Evolutionary conservation across 345 rosid genomes (phyloP).

Genomic region (Eucalyptus lansdowneana): DNA sequence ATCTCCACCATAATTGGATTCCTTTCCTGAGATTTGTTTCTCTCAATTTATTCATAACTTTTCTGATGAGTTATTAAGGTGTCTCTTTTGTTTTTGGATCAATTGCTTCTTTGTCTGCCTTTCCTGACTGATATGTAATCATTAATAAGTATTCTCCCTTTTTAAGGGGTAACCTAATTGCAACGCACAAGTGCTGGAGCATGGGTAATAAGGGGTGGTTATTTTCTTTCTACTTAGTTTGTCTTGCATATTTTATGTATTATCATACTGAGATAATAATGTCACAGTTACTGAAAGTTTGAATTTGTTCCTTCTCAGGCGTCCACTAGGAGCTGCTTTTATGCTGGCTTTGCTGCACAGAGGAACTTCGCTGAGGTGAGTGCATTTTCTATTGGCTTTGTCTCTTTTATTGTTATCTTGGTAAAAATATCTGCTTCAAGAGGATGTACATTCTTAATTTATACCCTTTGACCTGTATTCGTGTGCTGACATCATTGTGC

Average conservation of each 20-base stretch:
- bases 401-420: background rate
- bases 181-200: background rate
- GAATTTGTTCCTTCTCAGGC: slow-evolving; percentile 31
- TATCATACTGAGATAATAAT: background rate
- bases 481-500: background rate
- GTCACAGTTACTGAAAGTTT: background rate
- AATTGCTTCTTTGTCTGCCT: background rate
- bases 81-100: background rate
- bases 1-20: background rate
- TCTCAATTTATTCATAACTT: background rate
- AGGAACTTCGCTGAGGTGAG: slow-evolving; percentile 98
- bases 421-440: background rate
- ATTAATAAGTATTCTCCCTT: background rate
- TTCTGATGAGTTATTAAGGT: background rate
- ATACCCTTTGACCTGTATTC: background rate
- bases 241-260: background rate
- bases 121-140: background rate
- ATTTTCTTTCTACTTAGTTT: background rate
- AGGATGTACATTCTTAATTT: background rate
- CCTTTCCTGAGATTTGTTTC: background rate
- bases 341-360: slow-evolving; percentile 98
- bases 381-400: background rate
- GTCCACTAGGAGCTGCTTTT: slow-evolving; percentile 89
- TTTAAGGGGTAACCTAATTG: background rate
- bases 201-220: background rate